These are phyloP conservation scores for Lumnitzera racemosa DNA, from an alignment of 345 rosid genomes.

Conservation along the genomic window DNA sequence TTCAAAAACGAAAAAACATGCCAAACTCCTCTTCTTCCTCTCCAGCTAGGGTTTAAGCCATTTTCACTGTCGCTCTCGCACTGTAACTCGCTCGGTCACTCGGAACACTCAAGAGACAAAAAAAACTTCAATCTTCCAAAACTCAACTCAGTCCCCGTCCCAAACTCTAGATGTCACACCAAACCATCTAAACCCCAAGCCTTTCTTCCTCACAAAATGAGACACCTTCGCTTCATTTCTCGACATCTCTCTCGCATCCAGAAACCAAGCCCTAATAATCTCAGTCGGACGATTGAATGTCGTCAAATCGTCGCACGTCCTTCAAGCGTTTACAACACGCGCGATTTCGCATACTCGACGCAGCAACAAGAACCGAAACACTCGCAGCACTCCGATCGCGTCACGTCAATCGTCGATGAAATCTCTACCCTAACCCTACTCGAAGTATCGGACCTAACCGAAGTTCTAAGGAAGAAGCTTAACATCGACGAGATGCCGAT, in stretches of 20 bases:
- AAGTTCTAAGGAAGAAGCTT: constrained; percentile 55
- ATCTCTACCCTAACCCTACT: constrained; percentile 64
- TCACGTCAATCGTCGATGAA: constrained; percentile 53
- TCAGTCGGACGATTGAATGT: neutral
- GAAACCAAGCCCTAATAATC: constrained; percentile 10
- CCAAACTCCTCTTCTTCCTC: too few species aligned
- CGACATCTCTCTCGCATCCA: constrained; percentile 26
- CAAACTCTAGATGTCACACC: too few species aligned
- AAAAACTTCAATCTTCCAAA: too few species aligned
- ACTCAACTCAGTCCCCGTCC: too few species aligned
- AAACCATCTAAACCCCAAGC: too few species aligned
- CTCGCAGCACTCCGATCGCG: constrained; percentile 33
- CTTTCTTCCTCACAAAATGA: constrained; percentile 17
- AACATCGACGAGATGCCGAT: constrained; percentile 59
- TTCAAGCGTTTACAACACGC: constrained; percentile 6
- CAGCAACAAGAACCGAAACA: constrained; percentile 13
- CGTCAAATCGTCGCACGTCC: constrained; percentile 1
- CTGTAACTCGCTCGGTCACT: too few species aligned
- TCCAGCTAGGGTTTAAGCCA: too few species aligned
- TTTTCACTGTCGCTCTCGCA: too few species aligned
- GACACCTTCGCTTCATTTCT: constrained; percentile 33
- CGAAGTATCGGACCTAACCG: constrained; percentile 65
- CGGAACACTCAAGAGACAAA: too few species aligned
- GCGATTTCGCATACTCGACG: constrained; percentile 9
- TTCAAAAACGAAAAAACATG: too few species aligned